Evolutionary conservation across 176 grass and related monocot species (phyloP).

Genomic region (Cenchrus purpureus): DNA sequence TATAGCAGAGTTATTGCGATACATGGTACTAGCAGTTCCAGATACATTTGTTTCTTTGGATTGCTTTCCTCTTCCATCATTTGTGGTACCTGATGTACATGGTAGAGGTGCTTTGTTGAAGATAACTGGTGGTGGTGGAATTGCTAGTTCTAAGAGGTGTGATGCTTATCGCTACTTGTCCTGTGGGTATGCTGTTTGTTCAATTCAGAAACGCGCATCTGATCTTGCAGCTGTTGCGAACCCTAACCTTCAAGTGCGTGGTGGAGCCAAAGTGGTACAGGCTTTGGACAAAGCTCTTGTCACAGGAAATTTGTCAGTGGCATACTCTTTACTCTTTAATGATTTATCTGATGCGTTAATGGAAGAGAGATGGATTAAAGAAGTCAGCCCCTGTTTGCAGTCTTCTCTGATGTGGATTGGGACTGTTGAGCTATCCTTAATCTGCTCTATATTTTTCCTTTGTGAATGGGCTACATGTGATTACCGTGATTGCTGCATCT

Average conservation of each 20-base stretch:
- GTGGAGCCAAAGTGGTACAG: constrained; percentile 91
- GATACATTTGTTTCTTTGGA: constrained; percentile 99
- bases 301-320: constrained; percentile 68
- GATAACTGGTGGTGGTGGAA: constrained; percentile 60
- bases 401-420: constrained; percentile 98
- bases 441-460: constrained; percentile 96
- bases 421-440: constrained; percentile 77
- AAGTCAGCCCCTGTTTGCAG: constrained; percentile 92
- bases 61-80: constrained; percentile 88
- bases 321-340: constrained; percentile 86
- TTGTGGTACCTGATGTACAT: constrained; percentile 76
- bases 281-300: constrained; percentile 87
- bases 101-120: constrained; percentile 67
- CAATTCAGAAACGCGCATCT: constrained; percentile 77
- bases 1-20: constrained; percentile 77
- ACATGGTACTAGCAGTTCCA: constrained; percentile 89
- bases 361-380: constrained; percentile 96
- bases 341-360: constrained; percentile 87
- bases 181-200: constrained; percentile 77
- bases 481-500: constrained; percentile 83
- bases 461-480: constrained; percentile 99
- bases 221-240: constrained; percentile 86
- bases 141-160: constrained; percentile 64
- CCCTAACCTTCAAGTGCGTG: constrained; percentile 75
- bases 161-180: constrained; percentile 87